Evolutionary conservation across 345 rosid species (phyloP).

Genomic region (Laguncularia racemosa): DNA sequence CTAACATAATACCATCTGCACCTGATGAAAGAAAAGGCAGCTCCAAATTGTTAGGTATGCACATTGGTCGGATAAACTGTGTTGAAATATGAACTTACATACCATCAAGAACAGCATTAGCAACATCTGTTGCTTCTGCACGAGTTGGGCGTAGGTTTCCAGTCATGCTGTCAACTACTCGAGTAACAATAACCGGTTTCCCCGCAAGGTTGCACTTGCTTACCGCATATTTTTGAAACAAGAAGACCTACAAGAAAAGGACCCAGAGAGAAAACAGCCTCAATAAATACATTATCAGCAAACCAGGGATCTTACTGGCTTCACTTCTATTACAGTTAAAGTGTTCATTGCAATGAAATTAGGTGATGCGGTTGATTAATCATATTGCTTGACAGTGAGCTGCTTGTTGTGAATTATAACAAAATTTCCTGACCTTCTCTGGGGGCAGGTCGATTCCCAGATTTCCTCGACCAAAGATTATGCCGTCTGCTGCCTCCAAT

Average conservation of each 20-base stretch:
- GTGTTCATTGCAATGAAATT: no score
- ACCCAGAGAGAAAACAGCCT: not conserved
- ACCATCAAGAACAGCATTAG: slow-evolving; percentile 27
- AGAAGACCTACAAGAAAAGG: slow-evolving; percentile 13
- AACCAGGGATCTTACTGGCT: no score
- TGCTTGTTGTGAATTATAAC: not conserved
- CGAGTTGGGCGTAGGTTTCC: slow-evolving; percentile 24
- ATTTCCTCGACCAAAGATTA: slow-evolving; percentile 31
- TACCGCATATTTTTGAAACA: slow-evolving; percentile 17
- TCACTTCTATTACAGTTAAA: no score
- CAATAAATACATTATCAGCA: not conserved
- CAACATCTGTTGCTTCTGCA: slow-evolving; percentile 26
- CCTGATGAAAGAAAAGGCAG: slow-evolving; percentile 9
- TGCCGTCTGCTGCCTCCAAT: slow-evolving; percentile 28
- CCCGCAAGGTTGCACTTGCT: slow-evolving; percentile 17
- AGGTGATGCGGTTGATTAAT: not conserved
- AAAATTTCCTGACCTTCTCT: slow-evolving; percentile 18
- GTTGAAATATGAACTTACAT: not conserved
- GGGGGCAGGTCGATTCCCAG: slow-evolving; percentile 36
- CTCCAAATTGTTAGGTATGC: not conserved
- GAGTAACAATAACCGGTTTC: slow-evolving; percentile 19
- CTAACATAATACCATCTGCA: slow-evolving; percentile 19
- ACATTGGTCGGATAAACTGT: not conserved
- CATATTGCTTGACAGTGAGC: not conserved
- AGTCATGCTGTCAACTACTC: slow-evolving; percentile 24